These are phyloP conservation scores for Lotus japonicus DNA, from an alignment of 306 rosid genomes.

Conservation along the genomic window DNA sequence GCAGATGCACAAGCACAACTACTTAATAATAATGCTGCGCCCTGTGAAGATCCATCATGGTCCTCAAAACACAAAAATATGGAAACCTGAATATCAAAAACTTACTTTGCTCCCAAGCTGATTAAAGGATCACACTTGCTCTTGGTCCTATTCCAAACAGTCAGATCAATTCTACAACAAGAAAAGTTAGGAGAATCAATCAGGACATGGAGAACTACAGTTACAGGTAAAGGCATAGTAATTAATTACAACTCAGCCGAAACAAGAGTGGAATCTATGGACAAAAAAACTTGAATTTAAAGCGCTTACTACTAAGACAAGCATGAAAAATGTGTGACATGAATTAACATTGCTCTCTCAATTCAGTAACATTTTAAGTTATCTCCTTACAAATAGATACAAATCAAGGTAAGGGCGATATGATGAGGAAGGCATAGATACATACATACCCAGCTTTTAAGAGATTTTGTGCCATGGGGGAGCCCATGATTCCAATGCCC, in stretches of 20 bases:
- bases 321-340: not conserved
- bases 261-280: too few relatives aligned
- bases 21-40: not conserved
- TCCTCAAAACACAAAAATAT: not conserved
- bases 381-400: too few relatives aligned
- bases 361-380: too few relatives aligned
- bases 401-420: not conserved
- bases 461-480: constrained; percentile 91
- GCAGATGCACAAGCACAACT: not conserved
- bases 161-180: constrained; percentile 54
- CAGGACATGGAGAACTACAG: not conserved
- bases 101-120: constrained; percentile 87
- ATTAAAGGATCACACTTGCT: constrained; percentile 82
- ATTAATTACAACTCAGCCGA: too few relatives aligned
- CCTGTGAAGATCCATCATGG: not conserved
- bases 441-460: constrained; percentile 58
- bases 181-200: constrained; percentile 12
- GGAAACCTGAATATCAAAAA: not conserved
- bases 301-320: not conserved
- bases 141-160: constrained; percentile 95
- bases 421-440: not conserved
- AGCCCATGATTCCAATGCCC: constrained; percentile 96
- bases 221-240: not conserved
- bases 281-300: not conserved
- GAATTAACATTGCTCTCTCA: not conserved